phyloP scores from a whole-genome alignment of 352 stramenopile genomes.

The Phytophthora idaei region DNA sequence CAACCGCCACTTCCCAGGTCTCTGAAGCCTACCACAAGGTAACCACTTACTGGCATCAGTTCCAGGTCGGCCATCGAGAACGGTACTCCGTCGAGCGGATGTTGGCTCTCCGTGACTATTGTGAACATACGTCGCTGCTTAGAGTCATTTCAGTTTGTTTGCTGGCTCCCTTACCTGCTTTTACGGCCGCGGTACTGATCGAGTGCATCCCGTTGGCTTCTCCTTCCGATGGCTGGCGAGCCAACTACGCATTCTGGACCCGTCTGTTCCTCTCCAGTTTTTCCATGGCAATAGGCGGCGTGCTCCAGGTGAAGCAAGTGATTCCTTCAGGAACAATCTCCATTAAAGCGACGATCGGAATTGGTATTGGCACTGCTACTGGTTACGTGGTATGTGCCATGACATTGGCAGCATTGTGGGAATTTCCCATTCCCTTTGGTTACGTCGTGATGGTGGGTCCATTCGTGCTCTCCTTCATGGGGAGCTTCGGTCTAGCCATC shows the following conservation, averaged over 20 bases:
- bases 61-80: not conserved
- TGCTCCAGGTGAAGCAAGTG: conserved; percentile 1
- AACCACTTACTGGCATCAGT: not conserved
- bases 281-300: not conserved
- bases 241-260: conserved; percentile 4
- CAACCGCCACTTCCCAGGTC: not conserved
- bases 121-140: not conserved
- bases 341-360: not conserved
- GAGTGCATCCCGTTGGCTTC: conserved; percentile 36
- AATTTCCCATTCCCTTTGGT: not conserved
- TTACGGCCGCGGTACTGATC: conserved; percentile 17
- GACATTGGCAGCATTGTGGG: not conserved
- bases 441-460: conserved; percentile 4
- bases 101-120: conserved; percentile 22
- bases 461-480: not conserved
- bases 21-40: not conserved
- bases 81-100: not conserved
- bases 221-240: conserved; percentile 2
- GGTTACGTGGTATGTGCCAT: not conserved
- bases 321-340: not conserved
- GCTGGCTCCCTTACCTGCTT: conserved; percentile 11
- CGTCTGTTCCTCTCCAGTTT: not conserved
- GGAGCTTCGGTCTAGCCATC: not conserved
- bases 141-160: conserved; percentile 15
- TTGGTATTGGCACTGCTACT: not conserved